Evolutionary conservation across 1,139 yeast genomes (phyloP).

Genomic region (Blastobotrys proliferans): DNA sequence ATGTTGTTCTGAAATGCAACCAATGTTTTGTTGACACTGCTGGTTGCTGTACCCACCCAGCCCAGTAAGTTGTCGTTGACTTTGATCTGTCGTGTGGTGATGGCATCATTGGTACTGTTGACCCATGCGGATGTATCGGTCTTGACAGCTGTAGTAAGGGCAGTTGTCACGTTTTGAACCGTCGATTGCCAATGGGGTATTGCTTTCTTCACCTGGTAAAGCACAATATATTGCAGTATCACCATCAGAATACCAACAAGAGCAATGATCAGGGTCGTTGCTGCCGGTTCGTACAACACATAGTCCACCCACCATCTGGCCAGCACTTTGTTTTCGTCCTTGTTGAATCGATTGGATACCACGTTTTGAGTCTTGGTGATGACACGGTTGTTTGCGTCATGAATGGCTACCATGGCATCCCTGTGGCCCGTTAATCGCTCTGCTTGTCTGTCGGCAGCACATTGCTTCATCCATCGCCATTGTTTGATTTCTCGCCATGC

Average conservation of each 20-base stretch:
- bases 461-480: conserved; percentile 46
- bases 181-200: conserved; percentile 19
- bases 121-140: conserved; percentile 43
- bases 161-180: conserved; percentile 17
- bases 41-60: conserved; percentile 55
- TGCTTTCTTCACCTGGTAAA: conserved; percentile 29
- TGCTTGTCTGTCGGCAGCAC: conserved; percentile 16
- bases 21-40: conserved; percentile 53
- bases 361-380: conserved; percentile 17
- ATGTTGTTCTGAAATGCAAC: conserved; percentile 46
- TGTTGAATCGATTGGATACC: conserved; percentile 12
- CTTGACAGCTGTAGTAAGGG: conserved; percentile 20
- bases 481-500: conserved; percentile 43
- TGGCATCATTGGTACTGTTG: conserved; percentile 46
- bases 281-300: conserved; percentile 30
- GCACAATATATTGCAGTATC: conserved; percentile 40
- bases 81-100: conserved; percentile 41
- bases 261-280: conserved; percentile 39
- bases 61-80: conserved; percentile 67
- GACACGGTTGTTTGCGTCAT: conserved; percentile 16
- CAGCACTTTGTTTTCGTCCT: conserved; percentile 13
- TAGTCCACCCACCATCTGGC: conserved; percentile 36
- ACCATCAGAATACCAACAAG: conserved; percentile 42
- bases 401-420: conserved; percentile 16
- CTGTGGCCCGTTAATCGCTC: neutral